Conservation (phyloP, 2,329 filamentous ascomycete species). For the Diatrype stigma region DNA sequence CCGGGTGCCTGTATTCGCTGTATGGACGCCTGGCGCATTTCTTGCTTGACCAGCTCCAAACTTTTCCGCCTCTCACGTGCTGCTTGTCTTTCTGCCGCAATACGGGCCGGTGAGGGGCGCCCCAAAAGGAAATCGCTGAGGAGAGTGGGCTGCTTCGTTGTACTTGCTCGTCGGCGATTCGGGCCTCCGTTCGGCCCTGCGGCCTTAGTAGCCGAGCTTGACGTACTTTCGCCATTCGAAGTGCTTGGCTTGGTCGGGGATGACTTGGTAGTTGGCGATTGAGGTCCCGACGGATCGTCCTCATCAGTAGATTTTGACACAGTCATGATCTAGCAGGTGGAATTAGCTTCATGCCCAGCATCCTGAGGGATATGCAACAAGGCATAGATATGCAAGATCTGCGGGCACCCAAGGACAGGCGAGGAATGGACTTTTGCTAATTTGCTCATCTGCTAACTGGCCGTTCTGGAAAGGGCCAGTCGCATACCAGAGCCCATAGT, state of each 20-base stretch:
- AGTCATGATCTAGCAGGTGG: conserved; percentile 25
- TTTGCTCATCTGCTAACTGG: conserved; percentile 15
- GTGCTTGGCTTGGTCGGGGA: conserved; percentile 13
- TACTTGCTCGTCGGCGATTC: conserved; percentile 23
- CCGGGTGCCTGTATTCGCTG: conserved; percentile 58
- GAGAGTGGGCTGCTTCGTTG: conserved; percentile 23
- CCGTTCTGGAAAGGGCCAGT: conserved; percentile 5
- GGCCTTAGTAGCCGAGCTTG: conserved; percentile 7
- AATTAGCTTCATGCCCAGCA: conserved; percentile 15
- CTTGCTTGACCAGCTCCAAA: conserved; percentile 54
- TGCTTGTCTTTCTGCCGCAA: conserved; percentile 40
- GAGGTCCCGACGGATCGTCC: conserved; percentile 24
- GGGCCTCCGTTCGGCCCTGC: conserved; percentile 14
- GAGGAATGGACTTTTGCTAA: background rate
- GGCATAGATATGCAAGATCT: conserved; percentile 9
- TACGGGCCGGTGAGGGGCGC: conserved; percentile 43
- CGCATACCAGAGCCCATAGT: conserved; percentile 11
- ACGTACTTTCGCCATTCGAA: conserved; percentile 12
- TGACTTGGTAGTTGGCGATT: conserved; percentile 10
- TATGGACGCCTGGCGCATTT: conserved; percentile 57
- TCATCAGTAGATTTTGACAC: conserved; percentile 23
- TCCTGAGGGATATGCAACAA: conserved; percentile 9
- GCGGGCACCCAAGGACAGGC: conserved; percentile 4
- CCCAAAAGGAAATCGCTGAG: conserved; percentile 28
- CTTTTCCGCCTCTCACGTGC: conserved; percentile 49